Evolutionary conservation across 306 rosid genomes (phyloP), one percentile per base, ranked within the genome.

Genomic region (Quillaja saponaria): DNA sequence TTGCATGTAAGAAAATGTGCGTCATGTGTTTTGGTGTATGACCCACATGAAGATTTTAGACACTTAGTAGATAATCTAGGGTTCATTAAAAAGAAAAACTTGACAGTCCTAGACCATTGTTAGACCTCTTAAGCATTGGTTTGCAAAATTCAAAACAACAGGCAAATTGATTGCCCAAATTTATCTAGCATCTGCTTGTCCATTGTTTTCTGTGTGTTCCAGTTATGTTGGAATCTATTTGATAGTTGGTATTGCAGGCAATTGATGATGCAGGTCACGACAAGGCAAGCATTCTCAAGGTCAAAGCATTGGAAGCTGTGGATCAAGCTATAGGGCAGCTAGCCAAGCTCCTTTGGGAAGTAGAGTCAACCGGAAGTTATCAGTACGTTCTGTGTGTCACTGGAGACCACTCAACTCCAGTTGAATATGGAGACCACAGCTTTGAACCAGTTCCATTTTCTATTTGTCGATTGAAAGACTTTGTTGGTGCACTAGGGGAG

Each of bases 401-500:
- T 0, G 96, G 95, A 45, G 95, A 92, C 66, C 96, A 92, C 73
- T 92, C 95, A 13, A 92, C 96, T 21, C 99, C 99, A 28, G 96
- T 92, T 51, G 99, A 92, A 68, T 92, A 92, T 58, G 99, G 99
- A 55, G 99, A 92, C 76, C 99, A 92, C 67, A 92, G 99, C 85
- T 92, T 84, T 35, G 99, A 92, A 78, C 82, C 99, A 0, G 95
- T 92, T 49, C 96, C 99, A 13, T 89, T 92, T 35, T 40, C 96
- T 3, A 58, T 89, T 1, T 92, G 99, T 28, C 61, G 71, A 55
- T 75, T 92, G 80, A 86, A 81, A 71, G 87, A 92, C 79, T 88
- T 86, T 8, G 83, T 86, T 38, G 80, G 78, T 4, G 85, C 74
- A 5, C 47, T 84, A 46, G 91, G 99, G 7, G 94, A 92, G 71